These are phyloP conservation scores for Bathelium albidoporum DNA, from an alignment of 495 filamentous ascomycete genomes.

Conservation along the genomic window DNA sequence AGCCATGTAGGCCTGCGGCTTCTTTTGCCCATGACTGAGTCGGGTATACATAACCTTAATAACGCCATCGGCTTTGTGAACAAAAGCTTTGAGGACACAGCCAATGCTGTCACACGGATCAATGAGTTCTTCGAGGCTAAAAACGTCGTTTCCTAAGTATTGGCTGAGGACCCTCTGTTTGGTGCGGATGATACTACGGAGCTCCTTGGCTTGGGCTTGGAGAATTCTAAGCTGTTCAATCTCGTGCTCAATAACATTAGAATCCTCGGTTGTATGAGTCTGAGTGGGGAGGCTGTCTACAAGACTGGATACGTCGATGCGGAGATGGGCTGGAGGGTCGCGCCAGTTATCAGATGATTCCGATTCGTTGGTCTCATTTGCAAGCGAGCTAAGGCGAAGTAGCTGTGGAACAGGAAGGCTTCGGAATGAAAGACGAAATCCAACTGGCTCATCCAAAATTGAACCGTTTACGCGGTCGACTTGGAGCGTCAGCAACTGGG, in stretches of 20 bases:
- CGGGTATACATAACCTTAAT: slow-evolving; percentile 14
- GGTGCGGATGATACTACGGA: slow-evolving; percentile 20
- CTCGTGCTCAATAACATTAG: slow-evolving; percentile 16
- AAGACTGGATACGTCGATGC: slow-evolving; percentile 4
- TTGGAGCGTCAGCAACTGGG: slow-evolving; percentile 19
- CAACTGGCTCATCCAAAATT: slow-evolving; percentile 14
- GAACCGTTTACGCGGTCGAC: slow-evolving; percentile 21
- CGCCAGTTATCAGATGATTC: slow-evolving; percentile 18
- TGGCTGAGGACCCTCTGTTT: slow-evolving; percentile 5
- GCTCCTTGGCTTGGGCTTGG: slow-evolving; percentile 19
- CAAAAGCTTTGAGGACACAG: slow-evolving; percentile 23
- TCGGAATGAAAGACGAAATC: slow-evolving; percentile 24
- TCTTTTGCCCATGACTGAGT: background rate
- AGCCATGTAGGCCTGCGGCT: background rate
- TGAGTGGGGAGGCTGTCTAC: slow-evolving; percentile 3
- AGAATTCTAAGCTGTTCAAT: slow-evolving; percentile 25
- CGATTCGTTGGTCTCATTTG: slow-evolving; percentile 12
- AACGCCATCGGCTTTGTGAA: slow-evolving; percentile 19
- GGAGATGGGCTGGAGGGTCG: slow-evolving; percentile 18
- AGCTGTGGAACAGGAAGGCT: slow-evolving; percentile 20
- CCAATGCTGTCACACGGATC: slow-evolving; percentile 29
- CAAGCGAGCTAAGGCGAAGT: slow-evolving; percentile 15
- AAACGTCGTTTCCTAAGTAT: slow-evolving; percentile 18
- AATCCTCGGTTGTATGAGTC: background rate
- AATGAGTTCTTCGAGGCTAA: slow-evolving; percentile 22